Base-by-base conservation (phyloP, 2,329 filamentous ascomycete genomes). In the Sphaerulina populicola region DNA sequence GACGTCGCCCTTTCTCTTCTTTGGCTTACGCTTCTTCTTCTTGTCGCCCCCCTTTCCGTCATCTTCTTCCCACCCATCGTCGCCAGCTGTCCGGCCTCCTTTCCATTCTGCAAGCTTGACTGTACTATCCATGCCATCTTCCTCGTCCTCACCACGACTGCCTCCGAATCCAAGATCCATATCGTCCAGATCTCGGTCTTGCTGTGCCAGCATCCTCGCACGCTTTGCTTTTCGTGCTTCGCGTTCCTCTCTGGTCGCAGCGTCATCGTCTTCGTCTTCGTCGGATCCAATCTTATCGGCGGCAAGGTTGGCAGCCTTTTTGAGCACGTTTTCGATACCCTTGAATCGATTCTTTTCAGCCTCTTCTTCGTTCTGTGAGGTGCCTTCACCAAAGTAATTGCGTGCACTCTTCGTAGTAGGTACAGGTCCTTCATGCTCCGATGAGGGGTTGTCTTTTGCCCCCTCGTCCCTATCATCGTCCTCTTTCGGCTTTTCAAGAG, bases 101-200 rank as follows among this genome's bases (percentile, higher is more conserved):
- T 72, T 74, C 74, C 86, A 87, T 62, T 80, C 72, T 36, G 80
- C 81, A 49, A 90, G 68, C 71, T 86, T 87, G 56, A 88, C 71
- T 59, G 78, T 81, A 39, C 73, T 65, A 0, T 68, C 69, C 9
- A 75, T 60, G 9, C 72, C 66, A 37, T 89, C 90, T 53, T 90
- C 90, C 44, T 90, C 89, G 63, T 96, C 93, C 48, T 87, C 89
- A 62, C 88, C 84, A 27, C 91, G 79, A 64, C 85, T 93, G 15
- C 83, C 87, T 31, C 93, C 93, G 64, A 98, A 97, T 54, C 90
- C 91, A 75, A 97, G 80, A 64, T 98, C 93, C 71, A 98, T 78
- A 69, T 98, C 91, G 51, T 91, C 83, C 43, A 89, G 81, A 66
- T 97, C 91, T 43, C 90, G 80, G 59, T 86, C 85, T 49, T 82